Evolutionary conservation across 2,329 filamentous ascomycete genomes (phyloP).

Genomic region (Cordyceps fumosorosea): DNA sequence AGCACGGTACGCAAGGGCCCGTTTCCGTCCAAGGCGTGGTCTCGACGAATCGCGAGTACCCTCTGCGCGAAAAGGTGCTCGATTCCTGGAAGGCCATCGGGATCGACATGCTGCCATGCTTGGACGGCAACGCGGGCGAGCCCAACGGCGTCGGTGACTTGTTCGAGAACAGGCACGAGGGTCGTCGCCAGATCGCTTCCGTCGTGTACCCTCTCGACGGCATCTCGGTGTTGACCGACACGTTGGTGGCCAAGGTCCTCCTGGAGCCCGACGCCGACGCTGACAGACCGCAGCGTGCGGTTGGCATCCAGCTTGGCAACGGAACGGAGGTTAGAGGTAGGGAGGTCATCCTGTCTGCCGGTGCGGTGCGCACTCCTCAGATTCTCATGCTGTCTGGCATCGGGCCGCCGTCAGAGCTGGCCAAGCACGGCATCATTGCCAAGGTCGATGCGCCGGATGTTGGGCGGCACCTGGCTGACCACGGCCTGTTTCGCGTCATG

Average conservation of each 20-base stretch:
- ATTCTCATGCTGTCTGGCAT: constrained; percentile 45
- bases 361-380: constrained; percentile 43
- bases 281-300: constrained; percentile 10
- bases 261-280: constrained; percentile 4
- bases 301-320: constrained; percentile 20
- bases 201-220: constrained; percentile 19
- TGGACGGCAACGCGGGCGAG: constrained; percentile 21
- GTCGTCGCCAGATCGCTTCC: constrained; percentile 18
- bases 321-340: constrained; percentile 23
- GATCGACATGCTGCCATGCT: constrained; percentile 18
- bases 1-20: constrained; percentile 32
- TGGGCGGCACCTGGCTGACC: constrained; percentile 35
- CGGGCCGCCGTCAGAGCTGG: constrained; percentile 33
- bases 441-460: constrained; percentile 41
- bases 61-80: constrained; percentile 28
- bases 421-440: constrained; percentile 34
- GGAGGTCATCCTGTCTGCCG: constrained; percentile 42
- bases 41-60: constrained; percentile 29
- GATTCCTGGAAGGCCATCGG: constrained; percentile 34
- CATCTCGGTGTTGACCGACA: constrained; percentile 21
- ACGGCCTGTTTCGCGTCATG: constrained; percentile 22
- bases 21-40: constrained; percentile 24
- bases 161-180: constrained; percentile 20
- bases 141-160: constrained; percentile 26
- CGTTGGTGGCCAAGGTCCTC: constrained; percentile 19